phyloP scores from a whole-genome alignment of 768 basidiomycete species.

The Naematelia encephala region DNA sequence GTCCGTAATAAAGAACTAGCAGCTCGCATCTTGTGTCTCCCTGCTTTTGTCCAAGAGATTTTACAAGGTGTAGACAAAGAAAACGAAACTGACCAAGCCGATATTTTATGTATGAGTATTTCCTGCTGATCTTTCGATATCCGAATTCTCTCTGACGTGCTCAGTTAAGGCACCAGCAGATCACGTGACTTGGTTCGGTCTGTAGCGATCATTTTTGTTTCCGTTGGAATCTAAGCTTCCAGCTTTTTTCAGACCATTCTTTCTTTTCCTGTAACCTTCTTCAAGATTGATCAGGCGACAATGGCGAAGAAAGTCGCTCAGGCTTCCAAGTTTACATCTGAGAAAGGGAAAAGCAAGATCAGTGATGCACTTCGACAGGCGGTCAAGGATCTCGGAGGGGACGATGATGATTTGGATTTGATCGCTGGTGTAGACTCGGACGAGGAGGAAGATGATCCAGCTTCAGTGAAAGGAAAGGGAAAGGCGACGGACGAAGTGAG shows the following conservation, averaged over 20 bases:
- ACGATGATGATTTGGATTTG: slow-evolving; percentile 47
- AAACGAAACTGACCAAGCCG: too few relatives aligned
- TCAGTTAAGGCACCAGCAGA: not conserved
- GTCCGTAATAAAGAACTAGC: slow-evolving; percentile 8
- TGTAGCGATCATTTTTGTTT: not conserved
- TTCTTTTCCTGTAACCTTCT: too few relatives aligned
- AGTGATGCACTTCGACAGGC: slow-evolving; percentile 37
- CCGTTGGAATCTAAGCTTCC: not conserved
- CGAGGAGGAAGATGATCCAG: slow-evolving; percentile 25
- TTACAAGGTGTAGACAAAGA: too few relatives aligned
- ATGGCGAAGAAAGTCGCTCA: too few relatives aligned
- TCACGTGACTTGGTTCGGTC: too few relatives aligned
- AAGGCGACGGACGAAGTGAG: slow-evolving; percentile 31
- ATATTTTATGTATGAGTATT: too few relatives aligned
- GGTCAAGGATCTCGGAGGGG: slow-evolving; percentile 48
- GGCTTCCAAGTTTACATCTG: not conserved
- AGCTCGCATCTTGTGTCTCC: too few relatives aligned
- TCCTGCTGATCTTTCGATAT: not conserved
- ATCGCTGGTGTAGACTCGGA: slow-evolving; percentile 44
- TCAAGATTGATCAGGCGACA: too few relatives aligned
- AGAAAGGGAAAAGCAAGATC: slow-evolving; percentile 19
- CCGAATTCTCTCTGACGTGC: not conserved
- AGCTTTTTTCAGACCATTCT: too few relatives aligned
- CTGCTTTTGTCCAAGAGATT: too few relatives aligned
- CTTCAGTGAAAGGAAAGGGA: slow-evolving; percentile 7